A percentile compares a stretch with the other conserved stretches of the same genome.
Conservation (phyloP, 2,329 filamentous ascomycete species). For the Metarhizium guizhouense region DNA sequence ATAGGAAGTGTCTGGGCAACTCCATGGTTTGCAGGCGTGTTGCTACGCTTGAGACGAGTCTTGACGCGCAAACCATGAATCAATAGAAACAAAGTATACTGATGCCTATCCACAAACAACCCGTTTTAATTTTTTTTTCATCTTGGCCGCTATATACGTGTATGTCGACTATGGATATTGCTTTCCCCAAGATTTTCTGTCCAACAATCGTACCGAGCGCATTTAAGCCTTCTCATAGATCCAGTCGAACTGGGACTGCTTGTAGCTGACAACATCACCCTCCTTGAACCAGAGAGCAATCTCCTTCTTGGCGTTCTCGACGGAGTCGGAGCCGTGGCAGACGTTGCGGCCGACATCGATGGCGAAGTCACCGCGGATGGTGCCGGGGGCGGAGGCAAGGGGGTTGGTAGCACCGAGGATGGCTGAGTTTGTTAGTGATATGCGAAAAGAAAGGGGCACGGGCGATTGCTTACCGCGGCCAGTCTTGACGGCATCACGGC, state of each 20-base stretch:
- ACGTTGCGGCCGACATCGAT: slow-evolving; percentile 86
- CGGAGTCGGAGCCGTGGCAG: slow-evolving; percentile 98
- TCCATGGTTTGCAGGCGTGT: slow-evolving; percentile 75
- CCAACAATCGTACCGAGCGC: not conserved
- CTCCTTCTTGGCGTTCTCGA: slow-evolving; percentile 99
- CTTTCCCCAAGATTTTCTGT: not conserved
- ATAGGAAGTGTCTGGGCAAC: slow-evolving; percentile 77
- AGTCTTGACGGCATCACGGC: slow-evolving; percentile 97
- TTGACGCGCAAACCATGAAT: slow-evolving; percentile 19
- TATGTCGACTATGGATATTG: not conserved
- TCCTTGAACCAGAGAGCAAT: slow-evolving; percentile 97
- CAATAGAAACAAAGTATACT: slow-evolving; percentile 6
- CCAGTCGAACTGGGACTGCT: slow-evolving; percentile 80
- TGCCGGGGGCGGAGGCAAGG: slow-evolving; percentile 84
- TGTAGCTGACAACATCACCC: slow-evolving; percentile 77
- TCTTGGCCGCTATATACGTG: not conserved
- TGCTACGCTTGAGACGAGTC: slow-evolving; percentile 33
- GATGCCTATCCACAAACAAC: too few species aligned
- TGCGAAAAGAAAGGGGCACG: not conserved
- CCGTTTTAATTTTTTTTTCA: not conserved
- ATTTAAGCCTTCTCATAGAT: slow-evolving; percentile 81
- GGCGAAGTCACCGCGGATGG: slow-evolving; percentile 92
- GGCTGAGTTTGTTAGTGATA: slow-evolving; percentile 32
- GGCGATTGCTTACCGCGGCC: slow-evolving; percentile 60
- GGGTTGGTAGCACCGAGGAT: slow-evolving; percentile 99